A percentile compares a stretch with the other conserved stretches of the same genome.
Evolutionary conservation across 2,329 filamentous ascomycete species (phyloP).

Genomic region (Xylariaceae sp.): DNA sequence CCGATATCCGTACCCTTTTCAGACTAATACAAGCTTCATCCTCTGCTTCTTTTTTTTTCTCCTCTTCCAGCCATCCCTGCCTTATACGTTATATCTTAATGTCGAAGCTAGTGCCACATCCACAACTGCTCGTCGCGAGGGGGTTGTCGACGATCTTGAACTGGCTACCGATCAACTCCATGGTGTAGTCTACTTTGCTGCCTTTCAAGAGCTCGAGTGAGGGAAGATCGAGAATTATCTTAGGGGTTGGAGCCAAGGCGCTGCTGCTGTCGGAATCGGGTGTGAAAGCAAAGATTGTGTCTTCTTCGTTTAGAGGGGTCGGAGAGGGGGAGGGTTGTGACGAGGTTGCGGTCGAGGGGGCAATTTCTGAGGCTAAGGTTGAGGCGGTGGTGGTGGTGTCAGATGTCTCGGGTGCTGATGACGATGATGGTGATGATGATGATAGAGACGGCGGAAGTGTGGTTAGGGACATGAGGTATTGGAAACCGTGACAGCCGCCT

Average conservation of each 20-base stretch:
- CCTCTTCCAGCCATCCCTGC: too few species aligned
- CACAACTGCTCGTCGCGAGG: slow-evolving; percentile 86
- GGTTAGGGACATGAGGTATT: slow-evolving; percentile 89
- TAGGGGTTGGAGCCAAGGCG: slow-evolving; percentile 42
- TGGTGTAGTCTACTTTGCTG: slow-evolving; percentile 94
- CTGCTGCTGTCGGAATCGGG: slow-evolving; percentile 35
- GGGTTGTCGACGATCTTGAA: slow-evolving; percentile 98
- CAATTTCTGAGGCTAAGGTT: slow-evolving; percentile 18
- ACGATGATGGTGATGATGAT: slow-evolving; percentile 13
- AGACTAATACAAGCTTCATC: too few species aligned
- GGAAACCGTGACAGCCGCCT: slow-evolving; percentile 95
- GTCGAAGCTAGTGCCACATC: slow-evolving; percentile 96
- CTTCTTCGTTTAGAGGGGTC: slow-evolving; percentile 62
- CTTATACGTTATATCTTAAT: slow-evolving; percentile 65
- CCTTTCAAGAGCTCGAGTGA: slow-evolving; percentile 86
- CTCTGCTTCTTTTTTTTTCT: too few species aligned
- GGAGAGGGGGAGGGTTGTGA: slow-evolving; percentile 15
- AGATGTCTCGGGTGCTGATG: slow-evolving; percentile 14
- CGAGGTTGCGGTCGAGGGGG: slow-evolving; percentile 29
- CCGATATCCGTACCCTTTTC: too few species aligned
- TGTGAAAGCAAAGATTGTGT: slow-evolving; percentile 78
- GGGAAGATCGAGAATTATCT: slow-evolving; percentile 82
- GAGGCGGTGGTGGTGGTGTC: slow-evolving; percentile 29
- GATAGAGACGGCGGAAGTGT: slow-evolving; percentile 45
- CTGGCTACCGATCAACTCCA: slow-evolving; percentile 79